Evolutionary conservation across 257 asterid genomes (phyloP).

Genomic region (Echium plantagineum): DNA sequence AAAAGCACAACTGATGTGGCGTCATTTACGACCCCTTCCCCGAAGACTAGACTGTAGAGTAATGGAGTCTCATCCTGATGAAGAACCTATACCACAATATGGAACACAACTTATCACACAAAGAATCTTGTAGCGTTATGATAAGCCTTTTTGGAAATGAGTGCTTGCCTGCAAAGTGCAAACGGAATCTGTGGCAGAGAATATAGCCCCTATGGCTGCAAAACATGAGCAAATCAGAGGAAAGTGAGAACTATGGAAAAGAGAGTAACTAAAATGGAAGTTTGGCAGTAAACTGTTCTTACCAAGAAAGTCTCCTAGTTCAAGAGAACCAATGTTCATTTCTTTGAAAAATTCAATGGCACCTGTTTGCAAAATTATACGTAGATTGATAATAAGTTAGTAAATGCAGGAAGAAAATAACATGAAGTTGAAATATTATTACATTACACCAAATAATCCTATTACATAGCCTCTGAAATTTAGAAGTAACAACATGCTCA

Average conservation of each 20-base stretch:
- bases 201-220: constrained; percentile 92
- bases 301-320: constrained; percentile 90
- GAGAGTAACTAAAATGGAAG: constrained; percentile 1
- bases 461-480: no score
- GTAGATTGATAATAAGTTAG: neutral
- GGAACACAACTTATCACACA: constrained; percentile 7
- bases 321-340: constrained; percentile 53
- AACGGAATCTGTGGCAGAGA: constrained; percentile 97
- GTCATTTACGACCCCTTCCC: constrained; percentile 98
- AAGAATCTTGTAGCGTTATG: neutral
- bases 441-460: no score
- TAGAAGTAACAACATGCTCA: no score
- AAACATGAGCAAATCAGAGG: constrained; percentile 9
- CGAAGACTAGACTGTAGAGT: constrained; percentile 91
- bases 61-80: constrained; percentile 96
- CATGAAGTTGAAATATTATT: neutral
- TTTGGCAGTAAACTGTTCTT: constrained; percentile 4
- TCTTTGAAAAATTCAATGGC: constrained; percentile 51
- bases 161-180: constrained; percentile 89
- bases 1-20: constrained; percentile 96
- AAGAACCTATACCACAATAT: constrained; percentile 53
- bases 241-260: constrained; percentile 9
- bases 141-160: neutral
- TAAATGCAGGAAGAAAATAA: neutral
- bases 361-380: constrained; percentile 34